These are phyloP conservation scores for Alternaria gansuensis DNA, from an alignment of 2,329 filamentous ascomycete genomes.

Conservation along the genomic window DNA sequence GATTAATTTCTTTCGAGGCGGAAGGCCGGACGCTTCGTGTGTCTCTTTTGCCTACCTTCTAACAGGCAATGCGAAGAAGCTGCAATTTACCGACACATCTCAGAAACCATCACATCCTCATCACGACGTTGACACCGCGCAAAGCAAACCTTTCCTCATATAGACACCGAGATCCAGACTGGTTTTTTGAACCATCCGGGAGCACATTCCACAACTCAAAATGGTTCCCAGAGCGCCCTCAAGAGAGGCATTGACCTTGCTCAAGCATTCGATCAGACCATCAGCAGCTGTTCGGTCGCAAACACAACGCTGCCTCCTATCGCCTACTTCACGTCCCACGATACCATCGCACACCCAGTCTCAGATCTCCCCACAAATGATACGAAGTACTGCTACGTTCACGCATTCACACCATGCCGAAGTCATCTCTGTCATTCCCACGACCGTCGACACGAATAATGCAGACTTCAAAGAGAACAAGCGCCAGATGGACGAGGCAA, in stretches of 20 bases:
- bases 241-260: constrained; percentile 46
- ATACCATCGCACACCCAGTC: constrained; percentile 30
- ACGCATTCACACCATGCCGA: constrained; percentile 81
- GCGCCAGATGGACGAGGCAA: constrained; percentile 76
- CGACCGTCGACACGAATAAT: constrained; percentile 77
- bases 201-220: neutral
- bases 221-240: constrained; percentile 51
- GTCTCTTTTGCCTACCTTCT: neutral
- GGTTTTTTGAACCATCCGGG: neutral
- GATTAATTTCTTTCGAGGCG: constrained; percentile 13
- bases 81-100: neutral
- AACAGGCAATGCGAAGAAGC: neutral
- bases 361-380: constrained; percentile 18
- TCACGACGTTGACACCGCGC: neutral
- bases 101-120: neutral
- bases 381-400: constrained; percentile 72
- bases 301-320: constrained; percentile 34
- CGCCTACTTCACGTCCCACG: constrained; percentile 24
- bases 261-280: constrained; percentile 46
- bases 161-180: neutral
- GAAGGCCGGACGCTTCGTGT: neutral
- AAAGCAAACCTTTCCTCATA: neutral
- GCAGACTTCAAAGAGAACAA: constrained; percentile 84
- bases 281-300: constrained; percentile 34
- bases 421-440: constrained; percentile 82